Evolutionary conservation across 805 yeast species (phyloP).

Genomic region (Kodamaea hsintzibuensis): DNA sequence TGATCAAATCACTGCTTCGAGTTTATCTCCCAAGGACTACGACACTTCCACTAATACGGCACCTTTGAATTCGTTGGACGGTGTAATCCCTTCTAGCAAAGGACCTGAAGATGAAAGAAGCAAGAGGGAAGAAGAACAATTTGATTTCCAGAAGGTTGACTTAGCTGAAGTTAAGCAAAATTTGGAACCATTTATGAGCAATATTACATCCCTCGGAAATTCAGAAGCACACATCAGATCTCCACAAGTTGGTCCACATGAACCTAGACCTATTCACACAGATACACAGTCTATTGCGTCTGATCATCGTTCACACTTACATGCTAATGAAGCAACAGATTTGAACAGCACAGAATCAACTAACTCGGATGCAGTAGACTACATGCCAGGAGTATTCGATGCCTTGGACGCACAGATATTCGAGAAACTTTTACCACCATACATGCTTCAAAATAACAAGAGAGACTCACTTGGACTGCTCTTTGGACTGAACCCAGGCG

Average conservation of each 20-base stretch:
- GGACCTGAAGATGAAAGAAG: neutral
- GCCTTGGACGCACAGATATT: conserved; percentile 81
- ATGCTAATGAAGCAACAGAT: neutral
- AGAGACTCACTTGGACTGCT: neutral
- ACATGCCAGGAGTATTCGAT: conserved; percentile 83
- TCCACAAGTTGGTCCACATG: neutral
- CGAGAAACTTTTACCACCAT: conserved; percentile 82
- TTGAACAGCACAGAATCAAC: conserved; percentile 1
- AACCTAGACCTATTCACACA: neutral
- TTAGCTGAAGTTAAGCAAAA: neutral
- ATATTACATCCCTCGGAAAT: conserved; percentile 1
- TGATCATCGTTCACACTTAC: neutral
- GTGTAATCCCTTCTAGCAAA: conserved; percentile 24
- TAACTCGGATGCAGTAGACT: conserved; percentile 28
- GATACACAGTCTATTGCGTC: neutral
- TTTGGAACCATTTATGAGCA: conserved; percentile 3
- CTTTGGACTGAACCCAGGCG: neutral
- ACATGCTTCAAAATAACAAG: conserved; percentile 56
- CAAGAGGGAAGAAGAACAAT: neutral
- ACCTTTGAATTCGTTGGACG: conserved; percentile 30
- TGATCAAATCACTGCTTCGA: conserved; percentile 4
- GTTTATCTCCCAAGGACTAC: conserved; percentile 13
- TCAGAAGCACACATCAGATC: neutral
- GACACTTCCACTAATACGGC: conserved; percentile 18
- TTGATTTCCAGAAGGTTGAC: neutral